Conservation (phyloP, 1,139 yeast genomes). For the Hansenula sp. region DNA sequence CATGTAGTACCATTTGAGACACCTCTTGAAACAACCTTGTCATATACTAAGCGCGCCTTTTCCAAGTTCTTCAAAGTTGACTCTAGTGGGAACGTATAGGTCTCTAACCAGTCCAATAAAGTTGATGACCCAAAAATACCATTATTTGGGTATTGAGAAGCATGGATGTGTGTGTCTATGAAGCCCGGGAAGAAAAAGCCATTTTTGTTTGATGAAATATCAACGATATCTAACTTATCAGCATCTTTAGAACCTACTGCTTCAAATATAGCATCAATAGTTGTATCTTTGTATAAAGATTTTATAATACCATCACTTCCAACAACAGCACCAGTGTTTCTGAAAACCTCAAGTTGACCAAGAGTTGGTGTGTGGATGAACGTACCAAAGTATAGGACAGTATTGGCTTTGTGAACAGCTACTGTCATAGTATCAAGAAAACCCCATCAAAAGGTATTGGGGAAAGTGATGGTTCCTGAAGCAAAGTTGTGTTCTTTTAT, state of each 20-base stretch:
- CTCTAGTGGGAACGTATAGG: conserved; percentile 88
- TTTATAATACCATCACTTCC: conserved; percentile 41
- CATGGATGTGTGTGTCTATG: conserved; percentile 93
- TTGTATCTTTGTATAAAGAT: conserved; percentile 30
- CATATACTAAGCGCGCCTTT: conserved; percentile 59
- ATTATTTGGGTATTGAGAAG: conserved; percentile 92
- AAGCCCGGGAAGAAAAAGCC: conserved; percentile 87
- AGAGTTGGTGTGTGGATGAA: conserved; percentile 53
- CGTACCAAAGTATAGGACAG: conserved; percentile 37
- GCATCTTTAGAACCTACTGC: conserved; percentile 4
- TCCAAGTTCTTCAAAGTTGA: conserved; percentile 46
- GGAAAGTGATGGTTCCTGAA: neutral
- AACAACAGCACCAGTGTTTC: conserved; percentile 53
- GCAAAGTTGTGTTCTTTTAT: neutral
- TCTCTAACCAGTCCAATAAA: conserved; percentile 80
- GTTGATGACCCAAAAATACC: conserved; percentile 89
- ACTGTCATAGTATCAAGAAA: conserved; percentile 1
- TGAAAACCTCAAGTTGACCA: conserved; percentile 43
- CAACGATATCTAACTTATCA: conserved; percentile 22
- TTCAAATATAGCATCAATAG: conserved; percentile 9
- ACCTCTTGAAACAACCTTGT: conserved; percentile 62
- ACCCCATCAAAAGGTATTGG: neutral
- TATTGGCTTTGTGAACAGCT: neutral
- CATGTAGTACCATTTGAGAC: conserved; percentile 83
- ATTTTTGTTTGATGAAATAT: conserved; percentile 25